Evolutionary conservation across 768 basidiomycete genomes (phyloP).

Genomic region (Russula olivacea): DNA sequence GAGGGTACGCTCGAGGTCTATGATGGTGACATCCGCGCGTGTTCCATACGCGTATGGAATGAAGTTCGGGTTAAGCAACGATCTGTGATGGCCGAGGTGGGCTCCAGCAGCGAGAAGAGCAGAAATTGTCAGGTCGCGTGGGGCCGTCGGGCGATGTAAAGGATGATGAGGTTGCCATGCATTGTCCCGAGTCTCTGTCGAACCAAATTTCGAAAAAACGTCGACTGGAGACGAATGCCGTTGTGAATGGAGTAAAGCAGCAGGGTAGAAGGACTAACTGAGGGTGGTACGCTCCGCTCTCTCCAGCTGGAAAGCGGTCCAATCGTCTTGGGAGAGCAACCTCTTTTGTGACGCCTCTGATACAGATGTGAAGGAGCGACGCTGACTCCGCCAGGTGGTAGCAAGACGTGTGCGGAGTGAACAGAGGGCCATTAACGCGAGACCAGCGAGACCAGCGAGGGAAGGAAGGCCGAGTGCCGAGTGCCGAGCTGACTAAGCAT

Average conservation of each 20-base stretch:
- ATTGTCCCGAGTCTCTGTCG: conserved; percentile 60
- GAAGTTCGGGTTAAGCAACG: conserved; percentile 85
- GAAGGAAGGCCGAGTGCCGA: no score
- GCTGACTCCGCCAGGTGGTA: background rate
- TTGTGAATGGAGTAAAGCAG: conserved; percentile 17
- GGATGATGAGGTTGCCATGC: conserved; percentile 68
- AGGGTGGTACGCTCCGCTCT: conserved; percentile 52
- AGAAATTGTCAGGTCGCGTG: conserved; percentile 70
- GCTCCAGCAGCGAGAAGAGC: conserved; percentile 90
- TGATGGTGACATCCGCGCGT: conserved; percentile 84
- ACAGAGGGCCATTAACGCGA: conserved; percentile 26
- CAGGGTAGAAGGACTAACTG: conserved; percentile 38
- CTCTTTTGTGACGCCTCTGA: conserved; percentile 11
- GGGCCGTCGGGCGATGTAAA: conserved; percentile 53
- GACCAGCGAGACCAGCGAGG: background rate
- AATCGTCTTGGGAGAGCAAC: conserved; percentile 52
- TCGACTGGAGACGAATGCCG: conserved; percentile 32
- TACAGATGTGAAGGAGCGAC: conserved; percentile 18
- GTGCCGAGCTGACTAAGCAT: conserved; percentile 12
- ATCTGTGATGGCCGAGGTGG: conserved; percentile 83
- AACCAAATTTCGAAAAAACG: conserved; percentile 62
- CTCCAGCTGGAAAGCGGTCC: conserved; percentile 55
- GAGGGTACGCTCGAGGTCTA: conserved; percentile 91
- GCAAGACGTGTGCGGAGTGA: conserved; percentile 10
- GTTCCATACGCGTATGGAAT: conserved; percentile 89